Base-by-base conservation (phyloP, 331 rosid genomes). In the Prunus yedoensis region DNA sequence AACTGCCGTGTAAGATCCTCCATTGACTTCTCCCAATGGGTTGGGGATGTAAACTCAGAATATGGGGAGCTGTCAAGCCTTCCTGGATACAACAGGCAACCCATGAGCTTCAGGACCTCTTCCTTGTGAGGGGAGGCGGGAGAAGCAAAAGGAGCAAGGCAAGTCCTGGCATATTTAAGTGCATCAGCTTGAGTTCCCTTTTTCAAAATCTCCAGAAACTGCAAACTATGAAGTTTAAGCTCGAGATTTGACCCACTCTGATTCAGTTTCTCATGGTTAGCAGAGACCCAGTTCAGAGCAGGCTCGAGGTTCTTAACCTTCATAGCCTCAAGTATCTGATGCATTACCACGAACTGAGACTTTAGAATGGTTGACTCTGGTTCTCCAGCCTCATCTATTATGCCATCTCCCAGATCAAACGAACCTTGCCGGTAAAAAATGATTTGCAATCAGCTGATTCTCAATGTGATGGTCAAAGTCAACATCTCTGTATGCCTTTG, bases 61-160 rank as follows among this genome's bases (percentile, higher is more conserved):
- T 93, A 93, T 23, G 97, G 97, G 77, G 94, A 89, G 66, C 59
- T 83, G 46, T 79, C 79, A 21, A 93, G 89, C 88, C 86, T 86
- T 84, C 94, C 88, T 32, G 83, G 83, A 77, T 74, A 93, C 66
- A 85, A 70, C 78, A 93, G 90, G 88, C 94, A 88, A 73, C 91
- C 91, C 97, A 90, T 90, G 79, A 93, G 96, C 93, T 93, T 90
- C 82, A 79, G 83, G 81, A 93, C 84, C 82, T 90, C 96, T 43
- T 80, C 89, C 90, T 74, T 84, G 88, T 87, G 80, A 81, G 78
- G 72, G 67, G 84, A 73, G 73, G 88, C 88, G 68, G 78, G 68
- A 43, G 87, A 73, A 79, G 90, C 91, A 69, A 89, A 90, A 45
- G 87, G 94, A 75, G 88, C 82, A 73, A 90, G 91, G 87, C 77